These are phyloP conservation scores for Botrytis hyacinthi DNA, from an alignment of 2,329 filamentous ascomycete species.

Conservation along the genomic window DNA sequence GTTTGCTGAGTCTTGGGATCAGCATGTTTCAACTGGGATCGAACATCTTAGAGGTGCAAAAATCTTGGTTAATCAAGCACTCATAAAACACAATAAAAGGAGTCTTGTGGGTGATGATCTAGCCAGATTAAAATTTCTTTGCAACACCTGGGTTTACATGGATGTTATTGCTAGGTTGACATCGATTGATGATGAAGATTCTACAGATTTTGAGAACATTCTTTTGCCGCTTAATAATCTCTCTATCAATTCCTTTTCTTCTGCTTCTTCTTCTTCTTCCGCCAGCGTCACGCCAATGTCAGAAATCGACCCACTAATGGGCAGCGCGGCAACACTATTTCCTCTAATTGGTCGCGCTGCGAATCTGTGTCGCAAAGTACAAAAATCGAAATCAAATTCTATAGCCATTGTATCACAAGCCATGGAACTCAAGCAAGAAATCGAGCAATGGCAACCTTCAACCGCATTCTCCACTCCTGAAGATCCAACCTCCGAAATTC, in stretches of 20 bases:
- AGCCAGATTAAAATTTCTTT: constrained; percentile 61
- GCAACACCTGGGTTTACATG: constrained; percentile 73
- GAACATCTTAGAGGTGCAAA: constrained; percentile 68
- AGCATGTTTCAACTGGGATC: constrained; percentile 66
- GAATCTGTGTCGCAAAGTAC: constrained; percentile 62
- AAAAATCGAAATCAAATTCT: constrained; percentile 51
- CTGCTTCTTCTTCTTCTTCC: constrained; percentile 36
- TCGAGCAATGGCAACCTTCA: constrained; percentile 57
- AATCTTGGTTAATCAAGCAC: constrained; percentile 58
- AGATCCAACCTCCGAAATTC: constrained; percentile 59
- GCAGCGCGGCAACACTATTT: constrained; percentile 65
- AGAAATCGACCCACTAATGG: constrained; percentile 69
- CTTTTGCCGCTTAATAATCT: constrained; percentile 41
- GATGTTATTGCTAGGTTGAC: constrained; percentile 69
- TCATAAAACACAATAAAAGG: constrained; percentile 47
- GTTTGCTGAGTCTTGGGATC: constrained; percentile 70
- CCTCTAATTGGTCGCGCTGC: constrained; percentile 66
- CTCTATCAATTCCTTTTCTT: constrained; percentile 21
- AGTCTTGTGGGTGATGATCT: constrained; percentile 48
- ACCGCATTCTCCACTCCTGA: constrained; percentile 58
- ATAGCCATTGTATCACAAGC: constrained; percentile 61
- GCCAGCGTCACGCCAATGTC: constrained; percentile 38
- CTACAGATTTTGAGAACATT: constrained; percentile 52
- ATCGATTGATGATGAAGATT: constrained; percentile 51
- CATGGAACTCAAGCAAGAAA: constrained; percentile 56